Conservation (phyloP, 306 rosid species). For the Inga leiocalycina region DNA sequence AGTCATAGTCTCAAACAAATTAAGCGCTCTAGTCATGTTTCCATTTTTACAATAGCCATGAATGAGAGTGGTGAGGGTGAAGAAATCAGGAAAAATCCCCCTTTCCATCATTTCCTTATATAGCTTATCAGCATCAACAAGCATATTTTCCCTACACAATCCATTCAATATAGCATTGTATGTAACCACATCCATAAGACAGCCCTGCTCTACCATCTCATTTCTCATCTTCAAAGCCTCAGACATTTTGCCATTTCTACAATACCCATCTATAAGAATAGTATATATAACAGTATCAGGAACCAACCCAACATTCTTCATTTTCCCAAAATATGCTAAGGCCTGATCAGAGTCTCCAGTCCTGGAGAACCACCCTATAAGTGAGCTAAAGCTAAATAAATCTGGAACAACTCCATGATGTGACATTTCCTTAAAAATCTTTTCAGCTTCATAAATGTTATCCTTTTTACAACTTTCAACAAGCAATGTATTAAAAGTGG, state of each 20-base stretch:
- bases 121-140: conserved; percentile 68
- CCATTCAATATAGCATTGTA: conserved; percentile 86
- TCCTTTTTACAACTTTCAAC: conserved; percentile 72
- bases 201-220: conserved; percentile 78
- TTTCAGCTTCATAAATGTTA: conserved; percentile 64
- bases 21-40: conserved; percentile 67
- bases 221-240: conserved; percentile 75
- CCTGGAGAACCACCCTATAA: conserved; percentile 68
- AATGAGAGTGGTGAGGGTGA: conserved; percentile 83
- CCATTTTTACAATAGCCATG: conserved; percentile 80
- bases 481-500: conserved; percentile 70
- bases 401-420: conserved; percentile 61
- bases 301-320: conserved; percentile 68
- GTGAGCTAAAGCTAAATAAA: conserved; percentile 74
- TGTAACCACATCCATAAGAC: conserved; percentile 73
- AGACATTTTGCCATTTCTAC: conserved; percentile 58
- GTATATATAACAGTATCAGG: conserved; percentile 87
- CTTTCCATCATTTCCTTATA: conserved; percentile 84
- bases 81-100: conserved; percentile 87
- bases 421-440: conserved; percentile 65
- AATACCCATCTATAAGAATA: conserved; percentile 84
- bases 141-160: conserved; percentile 72
- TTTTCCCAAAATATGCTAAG: conserved; percentile 53
- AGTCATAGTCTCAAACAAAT: conserved; percentile 63
- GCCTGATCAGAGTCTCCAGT: conserved; percentile 64